Base-by-base conservation (phyloP, 352 stramenopile species). In the Phytophthora foliorum region DNA sequence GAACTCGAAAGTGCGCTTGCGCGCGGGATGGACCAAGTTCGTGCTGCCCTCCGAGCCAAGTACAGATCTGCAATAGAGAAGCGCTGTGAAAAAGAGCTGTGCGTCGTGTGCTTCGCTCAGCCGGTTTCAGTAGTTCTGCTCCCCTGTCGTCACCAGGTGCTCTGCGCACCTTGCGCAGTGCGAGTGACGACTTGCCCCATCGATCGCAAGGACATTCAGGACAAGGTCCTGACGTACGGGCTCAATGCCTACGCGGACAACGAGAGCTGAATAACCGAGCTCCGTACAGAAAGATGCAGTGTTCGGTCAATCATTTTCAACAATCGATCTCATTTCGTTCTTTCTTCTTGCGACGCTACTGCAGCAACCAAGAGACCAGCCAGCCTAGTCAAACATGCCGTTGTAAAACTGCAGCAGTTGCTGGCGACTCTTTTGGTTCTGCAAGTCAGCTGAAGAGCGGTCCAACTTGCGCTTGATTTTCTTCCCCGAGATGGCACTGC, bases 391-490 rank as follows among this genome's bases (percentile, higher is more conserved):
- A 56, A 91, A 91, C 84, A 95, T 94, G 25, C 82, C 82, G 62
- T 95, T 95, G 81, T 95, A 95, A 51, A 95, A 94, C 69, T 94
- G 84, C 41, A 95, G 76, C 22, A 95, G 66, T 61, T 95, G 78
- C 57, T 92, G 82, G 4, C 88, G 82, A 62, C 89, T 93, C 61
- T 86, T 88, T 67, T 93, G 72, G 57, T 80, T 72, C 59, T 91
- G 76, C 58, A 86, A 24, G 67, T 95, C 88, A 13, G 74, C 69
- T 0, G 78, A 80, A 25, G 84, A 82, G 31, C 78, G 75, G 42
- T 74, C 76, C 53, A 95, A 63, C 57, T 93, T 91, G 57, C 88
- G 83, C 59, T 94, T 93, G 69, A 95, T 93, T 66, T 95, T 95
- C 62, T 95, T 95, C 45, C 88, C 88, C 2, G 86, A 94, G 57